phyloP scores from a whole-genome alignment of 1,284 basidiomycete genomes.

The Boletus subluridellus region DNA sequence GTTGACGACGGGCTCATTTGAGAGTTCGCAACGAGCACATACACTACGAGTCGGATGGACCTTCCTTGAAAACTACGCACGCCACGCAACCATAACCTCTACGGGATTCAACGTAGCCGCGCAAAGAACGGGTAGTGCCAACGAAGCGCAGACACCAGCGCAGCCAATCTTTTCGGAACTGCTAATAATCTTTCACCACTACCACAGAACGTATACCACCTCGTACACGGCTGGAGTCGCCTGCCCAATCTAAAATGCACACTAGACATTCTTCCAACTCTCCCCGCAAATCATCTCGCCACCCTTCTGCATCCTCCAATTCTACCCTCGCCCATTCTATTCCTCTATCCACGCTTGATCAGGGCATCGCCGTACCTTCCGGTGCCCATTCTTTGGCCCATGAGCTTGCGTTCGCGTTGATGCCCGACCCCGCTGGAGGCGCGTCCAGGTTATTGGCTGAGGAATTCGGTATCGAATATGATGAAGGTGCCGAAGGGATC shows the following conservation, averaged over 20 bases:
- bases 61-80: slow-evolving; percentile 25
- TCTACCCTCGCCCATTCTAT: slow-evolving; percentile 18
- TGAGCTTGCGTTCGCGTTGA: slow-evolving; percentile 75
- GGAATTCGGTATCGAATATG: slow-evolving; percentile 82
- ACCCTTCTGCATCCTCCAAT: slow-evolving; percentile 26
- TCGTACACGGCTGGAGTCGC: slow-evolving; percentile 1
- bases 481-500: slow-evolving; percentile 78
- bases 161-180: slow-evolving; percentile 13
- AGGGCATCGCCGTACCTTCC: slow-evolving; percentile 30
- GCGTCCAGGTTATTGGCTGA: slow-evolving; percentile 73
- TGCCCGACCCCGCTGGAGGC: slow-evolving; percentile 68
- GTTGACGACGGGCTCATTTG: slow-evolving; percentile 1
- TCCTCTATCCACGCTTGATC: slow-evolving; percentile 33
- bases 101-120: slow-evolving; percentile 2
- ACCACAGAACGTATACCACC: slow-evolving; percentile 12
- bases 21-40: slow-evolving; percentile 7
- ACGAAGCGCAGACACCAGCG: neutral
- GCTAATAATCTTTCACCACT: slow-evolving; percentile 2
- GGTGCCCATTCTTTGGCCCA: slow-evolving; percentile 67
- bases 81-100: neutral
- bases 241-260: slow-evolving; percentile 23
- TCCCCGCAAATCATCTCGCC: slow-evolving; percentile 32
- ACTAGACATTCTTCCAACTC: slow-evolving; percentile 28
- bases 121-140: slow-evolving; percentile 7
- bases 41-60: slow-evolving; percentile 26